These are phyloP conservation scores for Alternaria longipes DNA, from an alignment of 2,329 filamentous ascomycete species.

Conservation along the genomic window DNA sequence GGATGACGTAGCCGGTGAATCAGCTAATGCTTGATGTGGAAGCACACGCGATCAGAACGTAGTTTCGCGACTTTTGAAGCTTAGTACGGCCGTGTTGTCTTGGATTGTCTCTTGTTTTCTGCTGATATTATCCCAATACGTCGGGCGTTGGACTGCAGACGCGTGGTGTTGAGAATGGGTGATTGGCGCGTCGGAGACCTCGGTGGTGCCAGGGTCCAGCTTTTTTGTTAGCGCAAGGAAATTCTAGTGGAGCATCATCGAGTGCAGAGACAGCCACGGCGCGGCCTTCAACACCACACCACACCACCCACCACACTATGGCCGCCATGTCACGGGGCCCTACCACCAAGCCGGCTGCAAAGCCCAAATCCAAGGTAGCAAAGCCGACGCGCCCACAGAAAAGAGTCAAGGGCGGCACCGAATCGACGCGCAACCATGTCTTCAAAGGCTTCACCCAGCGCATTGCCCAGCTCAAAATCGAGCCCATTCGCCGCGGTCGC, in stretches of 20 bases:
- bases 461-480: slow-evolving; percentile 90
- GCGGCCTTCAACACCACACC: slow-evolving; percentile 13
- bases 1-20: slow-evolving; percentile 1
- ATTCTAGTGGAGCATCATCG: slow-evolving; percentile 40
- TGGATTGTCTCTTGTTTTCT: neutral
- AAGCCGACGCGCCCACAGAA: slow-evolving; percentile 63
- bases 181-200: slow-evolving; percentile 23
- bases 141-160: slow-evolving; percentile 11
- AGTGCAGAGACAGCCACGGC: slow-evolving; percentile 14
- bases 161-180: slow-evolving; percentile 26
- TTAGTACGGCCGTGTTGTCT: neutral
- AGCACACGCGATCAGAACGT: neutral
- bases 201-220: slow-evolving; percentile 29
- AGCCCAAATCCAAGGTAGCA: slow-evolving; percentile 27
- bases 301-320: slow-evolving; percentile 44
- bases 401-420: slow-evolving; percentile 72
- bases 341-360: slow-evolving; percentile 24
- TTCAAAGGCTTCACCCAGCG: slow-evolving; percentile 93
- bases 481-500: slow-evolving; percentile 89
- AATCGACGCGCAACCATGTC: slow-evolving; percentile 82
- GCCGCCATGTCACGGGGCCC: slow-evolving; percentile 54
- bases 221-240: slow-evolving; percentile 35
- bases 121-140: neutral
- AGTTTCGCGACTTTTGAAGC: neutral
- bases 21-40: neutral